Conservation (phyloP, 108 stramenopile species). For the Nitzschia palea region DNA sequence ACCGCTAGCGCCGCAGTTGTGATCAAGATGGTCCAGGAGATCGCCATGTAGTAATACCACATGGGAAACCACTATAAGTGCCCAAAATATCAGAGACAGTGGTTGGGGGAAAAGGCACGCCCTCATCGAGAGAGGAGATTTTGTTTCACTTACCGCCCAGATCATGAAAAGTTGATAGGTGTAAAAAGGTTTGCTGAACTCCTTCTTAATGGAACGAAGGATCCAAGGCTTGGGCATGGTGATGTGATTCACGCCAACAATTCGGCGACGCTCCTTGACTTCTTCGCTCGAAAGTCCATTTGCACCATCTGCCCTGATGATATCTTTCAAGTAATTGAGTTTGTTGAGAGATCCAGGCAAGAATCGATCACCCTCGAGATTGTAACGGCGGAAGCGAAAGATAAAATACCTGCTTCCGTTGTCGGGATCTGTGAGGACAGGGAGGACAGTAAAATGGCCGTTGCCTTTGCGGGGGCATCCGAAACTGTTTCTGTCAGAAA, state of each 20-base stretch:
- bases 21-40: slow-evolving; percentile 36
- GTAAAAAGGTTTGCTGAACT: slow-evolving; percentile 64
- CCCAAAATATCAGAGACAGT: not conserved
- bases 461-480: not conserved
- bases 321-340: slow-evolving; percentile 5
- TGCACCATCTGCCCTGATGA: slow-evolving; percentile 32
- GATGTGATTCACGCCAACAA: slow-evolving; percentile 5
- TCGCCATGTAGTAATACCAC: slow-evolving; percentile 69
- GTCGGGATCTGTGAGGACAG: not conserved
- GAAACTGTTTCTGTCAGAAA: not conserved
- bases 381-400: slow-evolving; percentile 35
- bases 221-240: slow-evolving; percentile 26
- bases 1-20: slow-evolving; percentile 48
- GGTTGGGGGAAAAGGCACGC: not conserved
- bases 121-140: not conserved
- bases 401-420: slow-evolving; percentile 15
- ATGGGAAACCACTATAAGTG: slow-evolving; percentile 28
- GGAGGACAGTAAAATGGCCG: not conserved
- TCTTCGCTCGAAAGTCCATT: not conserved
- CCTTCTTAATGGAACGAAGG: slow-evolving; percentile 34
- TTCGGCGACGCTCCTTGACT: not conserved
- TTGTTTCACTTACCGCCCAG: slow-evolving; percentile 33
- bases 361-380: slow-evolving; percentile 16
- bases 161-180: slow-evolving; percentile 67
- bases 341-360: not conserved